A percentile compares a stretch with the other conserved stretches of the same genome.
Conservation (phyloP, 768 basidiomycete genomes). For the Suillus decipiens region DNA sequence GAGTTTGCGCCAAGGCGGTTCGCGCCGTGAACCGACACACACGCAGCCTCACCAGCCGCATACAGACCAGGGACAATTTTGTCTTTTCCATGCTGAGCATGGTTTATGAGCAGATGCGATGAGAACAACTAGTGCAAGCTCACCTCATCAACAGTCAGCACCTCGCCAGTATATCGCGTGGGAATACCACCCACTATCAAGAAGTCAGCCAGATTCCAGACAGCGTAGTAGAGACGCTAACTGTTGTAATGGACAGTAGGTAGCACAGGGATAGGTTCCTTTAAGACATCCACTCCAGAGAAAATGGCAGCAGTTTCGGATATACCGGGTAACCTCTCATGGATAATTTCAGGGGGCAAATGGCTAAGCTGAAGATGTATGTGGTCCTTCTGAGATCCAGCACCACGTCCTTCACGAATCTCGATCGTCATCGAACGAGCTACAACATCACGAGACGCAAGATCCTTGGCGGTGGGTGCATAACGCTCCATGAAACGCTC, state of each 20-base stretch:
- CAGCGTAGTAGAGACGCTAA: slow-evolving; percentile 42
- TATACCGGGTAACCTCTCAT: slow-evolving; percentile 97
- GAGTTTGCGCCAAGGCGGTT: slow-evolving; percentile 99
- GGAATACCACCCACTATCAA: slow-evolving; percentile 96
- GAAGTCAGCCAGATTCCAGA: slow-evolving; percentile 11
- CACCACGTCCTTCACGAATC: slow-evolving; percentile 97
- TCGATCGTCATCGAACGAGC: slow-evolving; percentile 99
- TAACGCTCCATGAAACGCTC: slow-evolving; percentile 99
- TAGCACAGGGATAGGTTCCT: slow-evolving; percentile 98
- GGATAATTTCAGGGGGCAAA: slow-evolving; percentile 92
- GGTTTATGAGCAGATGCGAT: background rate
- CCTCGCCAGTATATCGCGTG: slow-evolving; percentile 97
- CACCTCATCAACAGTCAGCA: slow-evolving; percentile 78
- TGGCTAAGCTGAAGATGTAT: slow-evolving; percentile 96
- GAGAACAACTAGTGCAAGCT: slow-evolving; percentile 11
- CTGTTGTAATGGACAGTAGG: slow-evolving; percentile 99
- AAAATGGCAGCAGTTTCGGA: slow-evolving; percentile 99
- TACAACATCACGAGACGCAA: slow-evolving; percentile 98
- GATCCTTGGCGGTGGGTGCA: slow-evolving; percentile 98
- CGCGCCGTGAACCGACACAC: slow-evolving; percentile 98
- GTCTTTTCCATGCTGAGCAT: slow-evolving; percentile 75
- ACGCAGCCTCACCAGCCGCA: slow-evolving; percentile 98
- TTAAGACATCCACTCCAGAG: slow-evolving; percentile 98
- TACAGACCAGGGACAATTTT: slow-evolving; percentile 94
- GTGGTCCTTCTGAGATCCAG: slow-evolving; percentile 98